Evolutionary conservation across 768 basidiomycete species (phyloP).

Genomic region (Phanerodontia chrysosporium): DNA sequence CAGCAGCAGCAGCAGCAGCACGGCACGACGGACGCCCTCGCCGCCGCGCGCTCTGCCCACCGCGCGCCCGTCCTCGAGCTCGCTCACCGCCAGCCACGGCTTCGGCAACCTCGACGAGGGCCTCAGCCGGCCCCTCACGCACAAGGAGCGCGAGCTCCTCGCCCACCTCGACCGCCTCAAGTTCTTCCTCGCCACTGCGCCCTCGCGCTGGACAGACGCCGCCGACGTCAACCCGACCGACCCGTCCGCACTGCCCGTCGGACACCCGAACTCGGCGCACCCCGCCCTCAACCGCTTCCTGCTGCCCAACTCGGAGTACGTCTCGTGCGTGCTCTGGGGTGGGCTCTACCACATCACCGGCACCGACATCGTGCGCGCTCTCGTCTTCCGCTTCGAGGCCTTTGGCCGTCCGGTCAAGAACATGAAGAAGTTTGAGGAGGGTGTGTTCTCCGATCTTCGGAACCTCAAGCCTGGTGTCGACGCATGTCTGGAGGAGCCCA

Average conservation of each 20-base stretch:
- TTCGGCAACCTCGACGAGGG: constrained; percentile 14
- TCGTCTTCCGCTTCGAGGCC: constrained; percentile 92
- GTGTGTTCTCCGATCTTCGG: constrained; percentile 88
- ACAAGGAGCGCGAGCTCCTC: constrained; percentile 64
- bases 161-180: constrained; percentile 81
- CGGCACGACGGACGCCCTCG: background rate
- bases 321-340: constrained; percentile 90
- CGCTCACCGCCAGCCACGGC: constrained; percentile 11
- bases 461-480: constrained; percentile 93
- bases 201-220: constrained; percentile 60
- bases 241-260: constrained; percentile 22
- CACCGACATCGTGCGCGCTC: constrained; percentile 91
- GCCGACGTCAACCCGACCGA: constrained; percentile 6
- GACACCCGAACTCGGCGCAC: constrained; percentile 53
- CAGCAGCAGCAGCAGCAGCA: background rate
- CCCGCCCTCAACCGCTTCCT: constrained; percentile 83
- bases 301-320: constrained; percentile 82
- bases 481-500: constrained; percentile 93
- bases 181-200: constrained; percentile 85
- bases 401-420: constrained; percentile 88
- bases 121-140: constrained; percentile 55
- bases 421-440: constrained; percentile 98
- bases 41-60: background rate
- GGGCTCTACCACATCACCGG: constrained; percentile 93
- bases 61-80: constrained; percentile 12